Evolutionary conservation across 2,329 filamentous ascomycete genomes (phyloP), one percentile per base, ranked within the genome.

Genomic region (Sporothrix luriei): DNA sequence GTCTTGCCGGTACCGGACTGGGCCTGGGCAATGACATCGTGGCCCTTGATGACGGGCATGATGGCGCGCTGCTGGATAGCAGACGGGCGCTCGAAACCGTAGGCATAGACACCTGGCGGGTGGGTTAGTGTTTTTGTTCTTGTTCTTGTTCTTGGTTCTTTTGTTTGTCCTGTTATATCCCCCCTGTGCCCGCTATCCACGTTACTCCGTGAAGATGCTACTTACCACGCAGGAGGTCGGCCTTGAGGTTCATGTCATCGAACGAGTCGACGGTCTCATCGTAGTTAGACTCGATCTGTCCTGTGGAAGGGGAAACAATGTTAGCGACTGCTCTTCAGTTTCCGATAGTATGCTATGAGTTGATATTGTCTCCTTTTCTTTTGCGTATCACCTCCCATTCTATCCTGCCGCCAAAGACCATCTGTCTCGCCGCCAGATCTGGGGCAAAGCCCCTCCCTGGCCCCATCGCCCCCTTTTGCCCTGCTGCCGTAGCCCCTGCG

Each of bases 1-100:
- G 95, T 99, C 90, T 99, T 99, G 85, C 95, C 95, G 82, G 95
- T 99, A 88, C 95, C 95, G 77, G 95, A 99, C 88, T 99, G 95
- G 78, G 95, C 95, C 88, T 99, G 95, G 75, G 96, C 95, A 82
- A 99, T 99, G 79, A 99, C 95, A 89, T 99, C 95, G 87, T 94
- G 93, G 78, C 93, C 94, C 90, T 98, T 97, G 88, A 99, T 98
- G 81, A 99, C 95, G 80, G 95, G 96, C 91, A 98, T 97, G 84
- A 99, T 99, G 78, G 95, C 95, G 81, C 96, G 94, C 91, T 97
- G 93, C 91, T 99, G 95, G 78, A 99, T 99, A 82, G 95, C 94
- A 85, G 95, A 99, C 74, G 95, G 95, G 77, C 95, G 94, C 90
- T 99, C 95, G 87, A 99, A 99, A 91, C 95, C 95, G 83, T 99